Percentiles rank a stretch among this genome's conserved stretches.
Evolutionary conservation across 805 yeast species (phyloP).

Genomic region (Ogataea kodamae): DNA sequence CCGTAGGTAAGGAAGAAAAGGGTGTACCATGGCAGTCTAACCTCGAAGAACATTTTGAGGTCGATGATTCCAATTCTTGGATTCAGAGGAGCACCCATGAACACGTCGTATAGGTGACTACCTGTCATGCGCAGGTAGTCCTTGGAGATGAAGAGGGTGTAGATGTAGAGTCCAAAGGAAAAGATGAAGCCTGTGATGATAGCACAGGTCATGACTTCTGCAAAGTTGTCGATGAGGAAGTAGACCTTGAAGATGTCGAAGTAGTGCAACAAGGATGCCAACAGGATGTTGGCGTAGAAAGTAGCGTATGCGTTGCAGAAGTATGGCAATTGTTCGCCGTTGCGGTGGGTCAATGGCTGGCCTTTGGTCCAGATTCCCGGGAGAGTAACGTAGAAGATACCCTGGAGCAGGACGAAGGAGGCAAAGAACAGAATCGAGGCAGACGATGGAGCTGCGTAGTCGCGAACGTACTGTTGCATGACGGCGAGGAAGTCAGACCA

Average conservation of each 20-base stretch:
- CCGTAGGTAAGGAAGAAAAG: slow-evolving; percentile 74
- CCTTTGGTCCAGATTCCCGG: slow-evolving; percentile 97
- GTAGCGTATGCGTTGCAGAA: slow-evolving; percentile 90
- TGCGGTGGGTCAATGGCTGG: slow-evolving; percentile 80
- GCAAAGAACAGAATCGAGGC: slow-evolving; percentile 70
- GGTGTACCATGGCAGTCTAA: slow-evolving; percentile 95
- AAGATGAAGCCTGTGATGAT: slow-evolving; percentile 72
- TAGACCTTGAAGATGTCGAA: slow-evolving; percentile 72
- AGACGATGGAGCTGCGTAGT: slow-evolving; percentile 55
- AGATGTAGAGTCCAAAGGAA: slow-evolving; percentile 66
- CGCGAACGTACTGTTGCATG: slow-evolving; percentile 43
- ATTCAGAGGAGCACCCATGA: slow-evolving; percentile 97
- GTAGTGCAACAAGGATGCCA: slow-evolving; percentile 63
- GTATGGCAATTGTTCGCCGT: slow-evolving; percentile 81
- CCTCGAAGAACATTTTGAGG: slow-evolving; percentile 96
- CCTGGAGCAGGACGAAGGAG: slow-evolving; percentile 66
- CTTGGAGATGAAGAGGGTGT: slow-evolving; percentile 59
- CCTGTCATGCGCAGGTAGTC: slow-evolving; percentile 93
- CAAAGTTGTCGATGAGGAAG: slow-evolving; percentile 76
- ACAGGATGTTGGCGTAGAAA: slow-evolving; percentile 62
- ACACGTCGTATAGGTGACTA: slow-evolving; percentile 81
- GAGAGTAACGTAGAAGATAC: slow-evolving; percentile 68
- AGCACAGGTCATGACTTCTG: slow-evolving; percentile 90
- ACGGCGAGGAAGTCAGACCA: slow-evolving; percentile 48
- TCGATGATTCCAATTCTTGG: slow-evolving; percentile 93